Evolutionary conservation across 1,284 basidiomycete species (phyloP).

Genomic region (Porodaedalea pini): DNA sequence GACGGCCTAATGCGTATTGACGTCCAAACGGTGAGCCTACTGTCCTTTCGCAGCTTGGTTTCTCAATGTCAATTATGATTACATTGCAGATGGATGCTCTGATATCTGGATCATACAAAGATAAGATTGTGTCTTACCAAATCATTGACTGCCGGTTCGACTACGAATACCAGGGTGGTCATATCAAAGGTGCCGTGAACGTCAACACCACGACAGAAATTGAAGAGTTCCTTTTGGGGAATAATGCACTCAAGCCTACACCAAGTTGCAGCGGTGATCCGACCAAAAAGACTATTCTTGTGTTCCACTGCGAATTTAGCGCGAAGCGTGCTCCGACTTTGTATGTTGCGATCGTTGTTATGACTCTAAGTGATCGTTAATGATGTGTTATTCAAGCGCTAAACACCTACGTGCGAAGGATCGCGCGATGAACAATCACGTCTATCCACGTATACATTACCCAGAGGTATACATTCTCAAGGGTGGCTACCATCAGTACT

Average conservation of each 20-base stretch:
- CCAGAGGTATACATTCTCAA: constrained; percentile 97
- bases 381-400: constrained; percentile 50
- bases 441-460: constrained; percentile 92
- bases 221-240: constrained; percentile 75
- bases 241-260: constrained; percentile 54
- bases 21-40: constrained; percentile 63
- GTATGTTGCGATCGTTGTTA: constrained; percentile 45
- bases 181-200: constrained; percentile 90
- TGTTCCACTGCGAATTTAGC: constrained; percentile 99
- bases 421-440: constrained; percentile 79
- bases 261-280: constrained; percentile 81
- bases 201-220: constrained; percentile 82
- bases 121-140: constrained; percentile 64
- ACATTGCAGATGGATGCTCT: constrained; percentile 63
- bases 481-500: constrained; percentile 93
- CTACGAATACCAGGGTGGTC: constrained; percentile 94
- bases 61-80: constrained; percentile 3
- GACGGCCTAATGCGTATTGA: constrained; percentile 94
- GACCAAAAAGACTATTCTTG: constrained; percentile 75
- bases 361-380: background rate
- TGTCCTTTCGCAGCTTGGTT: background rate
- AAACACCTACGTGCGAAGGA: constrained; percentile 91
- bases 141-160: constrained; percentile 97
- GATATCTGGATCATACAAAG: constrained; percentile 67
- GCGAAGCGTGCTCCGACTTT: constrained; percentile 93